Evolutionary conservation across 164 flowering plant genomes (phyloP).

Genomic region (Vitis rupestris): DNA sequence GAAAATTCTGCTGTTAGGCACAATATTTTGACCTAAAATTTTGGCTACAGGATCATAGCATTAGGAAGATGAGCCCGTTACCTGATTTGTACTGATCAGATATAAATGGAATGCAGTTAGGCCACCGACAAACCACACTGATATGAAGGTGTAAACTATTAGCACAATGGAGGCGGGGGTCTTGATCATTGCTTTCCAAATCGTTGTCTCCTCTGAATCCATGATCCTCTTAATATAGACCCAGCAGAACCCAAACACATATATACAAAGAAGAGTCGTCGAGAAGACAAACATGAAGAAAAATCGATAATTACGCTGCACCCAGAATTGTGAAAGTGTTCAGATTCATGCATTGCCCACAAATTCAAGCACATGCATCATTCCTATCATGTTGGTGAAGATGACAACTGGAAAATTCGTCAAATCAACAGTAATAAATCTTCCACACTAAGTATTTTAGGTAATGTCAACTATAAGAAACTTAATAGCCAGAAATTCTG

Average conservation of each 20-base stretch:
- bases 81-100: constrained; percentile 91
- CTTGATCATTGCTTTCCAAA: constrained; percentile 91
- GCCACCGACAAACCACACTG: constrained; percentile 98
- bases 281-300: constrained; percentile 98
- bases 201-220: constrained; percentile 50
- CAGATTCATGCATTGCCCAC: neutral
- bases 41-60: neutral
- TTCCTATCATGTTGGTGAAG: neutral
- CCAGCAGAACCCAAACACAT: constrained; percentile 90
- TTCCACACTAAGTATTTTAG: neutral
- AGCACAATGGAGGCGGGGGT: constrained; percentile 87
- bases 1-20: neutral
- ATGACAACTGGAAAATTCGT: neutral
- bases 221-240: constrained; percentile 73
- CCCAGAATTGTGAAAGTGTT: constrained; percentile 7
- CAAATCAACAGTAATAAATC: neutral
- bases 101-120: constrained; percentile 90
- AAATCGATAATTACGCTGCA: constrained; percentile 95
- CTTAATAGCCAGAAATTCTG: neutral
- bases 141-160: constrained; percentile 77
- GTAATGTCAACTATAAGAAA: neutral
- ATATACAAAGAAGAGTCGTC: constrained; percentile 84
- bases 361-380: neutral
- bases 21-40: neutral
- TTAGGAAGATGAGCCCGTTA: constrained; percentile 13